These are phyloP conservation scores for Oryza nivara DNA, from an alignment of 176 grass and related monocot genomes.

Conservation along the genomic window DNA sequence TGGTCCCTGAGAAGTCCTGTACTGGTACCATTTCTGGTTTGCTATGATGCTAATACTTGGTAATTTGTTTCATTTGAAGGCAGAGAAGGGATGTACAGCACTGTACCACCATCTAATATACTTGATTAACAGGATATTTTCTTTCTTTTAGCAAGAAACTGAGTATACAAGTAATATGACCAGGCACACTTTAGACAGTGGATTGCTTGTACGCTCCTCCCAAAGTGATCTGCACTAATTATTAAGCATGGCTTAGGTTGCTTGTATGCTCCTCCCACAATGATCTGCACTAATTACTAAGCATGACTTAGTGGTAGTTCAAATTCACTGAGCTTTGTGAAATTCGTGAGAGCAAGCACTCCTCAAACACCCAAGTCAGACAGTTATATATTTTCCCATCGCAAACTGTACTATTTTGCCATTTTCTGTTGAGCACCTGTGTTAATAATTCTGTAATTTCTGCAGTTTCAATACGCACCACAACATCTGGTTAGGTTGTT, in stretches of 20 bases:
- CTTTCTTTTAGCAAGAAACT: background rate
- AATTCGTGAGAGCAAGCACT: background rate
- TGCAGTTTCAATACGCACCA: slow-evolving; percentile 80
- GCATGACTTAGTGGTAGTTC: background rate
- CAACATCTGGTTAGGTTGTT: slow-evolving; percentile 86
- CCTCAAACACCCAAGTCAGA: background rate
- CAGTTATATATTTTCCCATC: background rate
- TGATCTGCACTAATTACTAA: background rate
- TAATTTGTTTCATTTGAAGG: slow-evolving; percentile 15
- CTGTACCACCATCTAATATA: background rate
- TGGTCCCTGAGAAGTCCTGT: background rate
- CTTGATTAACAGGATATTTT: background rate
- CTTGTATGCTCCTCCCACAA: background rate
- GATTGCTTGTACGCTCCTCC: no score
- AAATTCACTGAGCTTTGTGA: background rate
- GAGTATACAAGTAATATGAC: background rate
- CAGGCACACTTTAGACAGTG: background rate
- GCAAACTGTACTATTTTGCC: background rate
- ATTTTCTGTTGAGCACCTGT: slow-evolving; percentile 28
- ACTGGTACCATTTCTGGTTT: background rate
- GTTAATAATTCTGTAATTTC: slow-evolving; percentile 38
- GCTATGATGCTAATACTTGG: background rate
- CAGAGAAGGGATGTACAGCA: background rate
- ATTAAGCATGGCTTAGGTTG: background rate
- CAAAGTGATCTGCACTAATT: no score